Evolutionary conservation across 2,329 filamentous ascomycete genomes (phyloP), one percentile per base, ranked within the genome.

Genomic region (Zasmidium cellare): DNA sequence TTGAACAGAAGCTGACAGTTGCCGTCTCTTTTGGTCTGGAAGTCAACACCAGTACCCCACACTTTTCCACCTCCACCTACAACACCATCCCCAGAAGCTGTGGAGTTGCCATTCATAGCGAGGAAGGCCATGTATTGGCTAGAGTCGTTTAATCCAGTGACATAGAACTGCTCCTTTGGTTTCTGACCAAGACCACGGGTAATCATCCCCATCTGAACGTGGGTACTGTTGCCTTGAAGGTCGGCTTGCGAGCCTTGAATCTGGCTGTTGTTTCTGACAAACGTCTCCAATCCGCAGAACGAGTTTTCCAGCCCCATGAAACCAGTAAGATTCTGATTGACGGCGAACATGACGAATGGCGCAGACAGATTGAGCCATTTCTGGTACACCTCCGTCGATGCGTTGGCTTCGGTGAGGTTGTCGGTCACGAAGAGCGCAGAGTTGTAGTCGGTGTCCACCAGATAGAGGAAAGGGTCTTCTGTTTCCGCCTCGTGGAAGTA

Each of bases 1-100:
- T 96, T 87, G 73, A 87, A 92, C 47, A 97, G 82, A 44, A 99
- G 82, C 59, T 88, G 88, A 73, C 94, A 99, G 69, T 92, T 96
- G 59, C 86, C 84, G 58, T 89, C 90, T 85, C 85, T 79, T 71
- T 92, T 91, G 9, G 93, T 97, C 6, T 79, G 80, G 73, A 96
- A 96, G n/a, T 80, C 81, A 51, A 89, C 88, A 18, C 84, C 78
- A 50, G 59, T 18, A 51, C 80, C 79, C 77, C 88, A 96, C 24
- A 97, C 86, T 53, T 82, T 82, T 9, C 91, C 90, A 28, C 92
- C 91, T n/a, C 87, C 88, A 18, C 86, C 86, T 14, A 87, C 79
- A 2, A 81, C 79, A 12, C 82, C 81, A 38, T 79, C 74, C 1
- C 82, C 82, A 2, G 76, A 76, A 9, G 77, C 79, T 20, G 83